Evolutionary conservation across 768 basidiomycete species (phyloP).

Genomic region (Lentinula boryana): DNA sequence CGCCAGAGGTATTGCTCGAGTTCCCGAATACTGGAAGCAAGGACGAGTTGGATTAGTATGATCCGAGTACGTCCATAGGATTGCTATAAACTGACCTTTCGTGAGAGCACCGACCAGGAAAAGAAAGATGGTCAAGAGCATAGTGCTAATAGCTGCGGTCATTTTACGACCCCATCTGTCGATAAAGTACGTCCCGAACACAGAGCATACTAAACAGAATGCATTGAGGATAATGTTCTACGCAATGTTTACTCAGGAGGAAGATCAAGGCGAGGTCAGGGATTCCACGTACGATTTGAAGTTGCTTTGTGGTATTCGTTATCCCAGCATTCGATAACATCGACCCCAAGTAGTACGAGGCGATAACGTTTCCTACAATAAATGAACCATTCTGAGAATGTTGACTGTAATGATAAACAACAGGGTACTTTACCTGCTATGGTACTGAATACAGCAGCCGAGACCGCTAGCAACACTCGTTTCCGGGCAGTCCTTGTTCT

Average conservation of each 20-base stretch:
- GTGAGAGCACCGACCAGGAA: constrained; percentile 18
- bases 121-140: constrained; percentile 14
- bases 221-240: constrained; percentile 19
- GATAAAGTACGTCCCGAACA: constrained; percentile 15
- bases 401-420: not conserved
- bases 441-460: constrained; percentile 18
- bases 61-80: not conserved
- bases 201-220: constrained; percentile 15
- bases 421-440: constrained; percentile 11
- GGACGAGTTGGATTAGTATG: not conserved
- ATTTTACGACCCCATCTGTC: constrained; percentile 16
- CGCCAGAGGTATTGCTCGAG: constrained; percentile 16
- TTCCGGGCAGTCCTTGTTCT: constrained; percentile 17
- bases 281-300: constrained; percentile 13
- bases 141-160: constrained; percentile 14
- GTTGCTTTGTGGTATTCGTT: constrained; percentile 13
- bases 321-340: constrained; percentile 18
- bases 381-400: not conserved
- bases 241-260: not conserved
- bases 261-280: not conserved
- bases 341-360: constrained; percentile 15
- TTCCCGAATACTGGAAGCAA: constrained; percentile 11
- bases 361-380: constrained; percentile 15
- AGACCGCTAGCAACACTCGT: constrained; percentile 12
- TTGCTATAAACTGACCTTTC: constrained; percentile 8